Conservation (phyloP, 768 basidiomycete species). For the Candolleomyces eurysporus region DNA sequence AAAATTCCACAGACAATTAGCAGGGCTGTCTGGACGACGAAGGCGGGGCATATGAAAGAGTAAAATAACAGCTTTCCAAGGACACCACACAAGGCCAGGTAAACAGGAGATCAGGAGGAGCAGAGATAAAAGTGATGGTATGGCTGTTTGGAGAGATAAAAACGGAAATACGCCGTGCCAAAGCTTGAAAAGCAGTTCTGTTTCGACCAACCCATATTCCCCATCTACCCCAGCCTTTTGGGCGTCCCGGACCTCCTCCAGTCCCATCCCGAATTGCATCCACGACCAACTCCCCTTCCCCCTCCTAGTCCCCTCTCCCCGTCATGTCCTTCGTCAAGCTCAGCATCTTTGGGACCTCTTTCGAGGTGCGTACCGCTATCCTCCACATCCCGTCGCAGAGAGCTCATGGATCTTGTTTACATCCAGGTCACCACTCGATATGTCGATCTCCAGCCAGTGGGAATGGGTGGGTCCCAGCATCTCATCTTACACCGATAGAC, state of each 20-base stretch:
- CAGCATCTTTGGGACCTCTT: slow-evolving; percentile 97
- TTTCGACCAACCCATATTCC: slow-evolving; percentile 5
- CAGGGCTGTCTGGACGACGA: not conserved
- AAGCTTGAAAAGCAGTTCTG: slow-evolving; percentile 19
- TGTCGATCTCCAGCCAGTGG: slow-evolving; percentile 98
- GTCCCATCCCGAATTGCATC: not conserved
- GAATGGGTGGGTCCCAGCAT: slow-evolving; percentile 76
- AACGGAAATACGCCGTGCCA: slow-evolving; percentile 10
- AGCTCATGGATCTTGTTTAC: slow-evolving; percentile 14
- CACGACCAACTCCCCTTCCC: slow-evolving; percentile 14
- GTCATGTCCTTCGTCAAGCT: slow-evolving; percentile 95
- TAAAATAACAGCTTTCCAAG: not conserved
- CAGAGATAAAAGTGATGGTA: not conserved
- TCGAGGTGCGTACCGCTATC: slow-evolving; percentile 60
- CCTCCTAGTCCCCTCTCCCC: slow-evolving; percentile 4
- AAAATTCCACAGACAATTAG: not conserved
- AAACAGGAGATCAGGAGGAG: not conserved
- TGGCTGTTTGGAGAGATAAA: slow-evolving; percentile 12
- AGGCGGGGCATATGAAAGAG: not conserved
- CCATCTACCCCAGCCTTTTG: slow-evolving; percentile 8
- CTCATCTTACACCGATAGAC: slow-evolving; percentile 6
- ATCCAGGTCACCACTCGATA: slow-evolving; percentile 92
- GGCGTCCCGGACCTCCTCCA: slow-evolving; percentile 1
- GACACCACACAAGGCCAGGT: not conserved
- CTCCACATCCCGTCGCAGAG: slow-evolving; percentile 12